Base-by-base conservation (phyloP, 257 asterid species). In the Haberlea rhodopensis region DNA sequence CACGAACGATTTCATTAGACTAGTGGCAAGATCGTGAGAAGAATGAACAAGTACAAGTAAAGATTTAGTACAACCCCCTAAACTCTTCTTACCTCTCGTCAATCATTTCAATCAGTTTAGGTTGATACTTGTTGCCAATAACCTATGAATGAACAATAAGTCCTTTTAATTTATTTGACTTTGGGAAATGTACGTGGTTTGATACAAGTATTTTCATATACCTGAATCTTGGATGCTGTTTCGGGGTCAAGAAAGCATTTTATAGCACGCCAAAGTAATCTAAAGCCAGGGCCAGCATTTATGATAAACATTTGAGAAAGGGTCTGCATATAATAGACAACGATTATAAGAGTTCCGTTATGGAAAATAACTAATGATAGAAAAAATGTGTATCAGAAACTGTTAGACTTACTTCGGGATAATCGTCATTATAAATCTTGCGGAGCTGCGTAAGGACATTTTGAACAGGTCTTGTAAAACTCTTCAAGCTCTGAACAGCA, bases 261-360 rank as follows among this genome's bases (percentile, higher is more conserved):
- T 24, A 85, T 45, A n/a, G 78, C 70, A 57, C 73, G 78, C 89
- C 94, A 85, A 11, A 85, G 75, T 37, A 83, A 55, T 74, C 71
- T 75, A 67, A 85, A 85, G 7, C 84, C 83, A 3, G 86, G 81
- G 43, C 89, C 83, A 43, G 94, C 83, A 51, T 85, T 85, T 60
- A 85, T 46, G 62, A 85, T 79, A 29, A 83, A 65, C 87, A 85
- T 79, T 69, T 64, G 75, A 26, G 76, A 59, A 3, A 79, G 76
- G 46, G 80, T 81, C 94, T 85, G 84, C 76, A 71, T 59, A 60
- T 43, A 60, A 62, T 51, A 63, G 24, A n/a, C 25, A 1, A 11
- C 1, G 37, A 37, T 60, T 45, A 13, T 25, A 19, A 21, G 22
- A 23, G 8, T 25, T 22, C n/a, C n/a, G 13, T 11, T 18, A 48